These are phyloP conservation scores for Kickxella alabastrina DNA, from an alignment of 192 early-diverging fungal species.

Conservation along the genomic window DNA sequence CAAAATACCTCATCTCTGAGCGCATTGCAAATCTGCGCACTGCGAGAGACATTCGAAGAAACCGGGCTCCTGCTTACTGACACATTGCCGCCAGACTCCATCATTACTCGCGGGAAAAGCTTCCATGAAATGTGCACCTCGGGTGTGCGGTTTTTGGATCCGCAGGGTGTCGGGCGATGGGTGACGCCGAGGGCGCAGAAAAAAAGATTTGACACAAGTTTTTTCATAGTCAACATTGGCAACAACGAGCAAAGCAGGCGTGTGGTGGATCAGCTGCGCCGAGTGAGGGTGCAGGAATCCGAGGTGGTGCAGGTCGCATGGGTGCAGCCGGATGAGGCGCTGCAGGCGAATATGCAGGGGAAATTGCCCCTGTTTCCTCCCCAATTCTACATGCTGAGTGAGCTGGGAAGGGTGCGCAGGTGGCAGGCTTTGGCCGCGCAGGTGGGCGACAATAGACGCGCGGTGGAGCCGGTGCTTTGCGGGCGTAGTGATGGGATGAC, in stretches of 20 bases:
- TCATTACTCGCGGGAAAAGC: too few species aligned
- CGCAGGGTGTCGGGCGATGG: conserved; percentile 55
- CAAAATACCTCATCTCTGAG: background rate
- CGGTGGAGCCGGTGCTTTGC: conserved; percentile 34
- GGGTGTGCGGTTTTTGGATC: too few species aligned
- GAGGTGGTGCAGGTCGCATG: conserved; percentile 65
- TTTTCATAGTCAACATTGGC: conserved; percentile 23
- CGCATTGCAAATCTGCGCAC: conserved; percentile 50
- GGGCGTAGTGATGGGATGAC: conserved; percentile 19
- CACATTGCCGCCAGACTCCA: conserved; percentile 15
- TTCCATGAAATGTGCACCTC: conserved; percentile 56
- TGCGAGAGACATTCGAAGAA: conserved; percentile 83
- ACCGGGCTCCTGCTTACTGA: conserved; percentile 62
- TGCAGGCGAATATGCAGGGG: conserved; percentile 48
- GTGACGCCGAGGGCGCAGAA: conserved; percentile 31
- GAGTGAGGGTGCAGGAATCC: conserved; percentile 12
- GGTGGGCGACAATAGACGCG: background rate
- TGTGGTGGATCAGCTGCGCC: conserved; percentile 9
- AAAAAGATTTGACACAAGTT: conserved; percentile 42
- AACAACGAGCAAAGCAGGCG: conserved; percentile 2
- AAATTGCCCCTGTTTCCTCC: conserved; percentile 60
- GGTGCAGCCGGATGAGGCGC: conserved; percentile 61
- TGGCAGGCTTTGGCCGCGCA: conserved; percentile 49
- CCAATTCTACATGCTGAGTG: conserved; percentile 58
- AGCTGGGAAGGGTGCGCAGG: conserved; percentile 43